Base-by-base conservation (phyloP, 768 basidiomycete genomes). In the Exsudoporus frostii region DNA sequence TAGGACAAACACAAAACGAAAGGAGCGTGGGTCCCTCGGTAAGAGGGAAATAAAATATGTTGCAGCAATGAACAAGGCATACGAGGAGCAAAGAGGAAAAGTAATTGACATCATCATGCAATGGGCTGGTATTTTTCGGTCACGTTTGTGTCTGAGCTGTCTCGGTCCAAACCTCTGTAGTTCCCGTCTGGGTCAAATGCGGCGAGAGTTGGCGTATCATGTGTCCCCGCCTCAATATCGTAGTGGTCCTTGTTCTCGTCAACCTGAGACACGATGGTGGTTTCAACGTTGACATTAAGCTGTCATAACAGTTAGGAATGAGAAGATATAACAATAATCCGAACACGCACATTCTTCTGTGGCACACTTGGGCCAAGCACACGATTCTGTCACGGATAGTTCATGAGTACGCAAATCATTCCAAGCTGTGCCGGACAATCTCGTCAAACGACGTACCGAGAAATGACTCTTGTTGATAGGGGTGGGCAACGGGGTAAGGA, bases 251-350 rank as follows among this genome's bases (percentile, higher is more conserved):
- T 58, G 32, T 57, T 48, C 10, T 65, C 69, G 33, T 69, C 68
- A 2, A 69, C 64, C 29, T 65, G 64, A 13, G 68, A 69, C 6
- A 70, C 64, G 14, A 71, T 55, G 4, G 70, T 70, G 0, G 69
- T 70, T 24, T 70, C 68, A 4, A 70, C 70, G 39, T 70, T 70
- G 55, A 70, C 68, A 14, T 71, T 69, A 3, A 70, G 56, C 40
- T 62, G 65, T 57, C 5, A 1, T 0, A 10, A 11, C 17, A 7
- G 5, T 51, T 8, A 58, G 27, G 5, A 20, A 39, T 11, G 15
- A 29, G 11, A 58, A 10, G 1, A 33, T 5, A 13, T 0, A 17
- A 45, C 0, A 40, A 22, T 11, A 49, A 46, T n/a, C 0, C 10
- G 10, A 27, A 22, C 22, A 59, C 68, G 2, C 43, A 70, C 68